phyloP scores from a whole-genome alignment of 2,329 filamentous ascomycete genomes.

The Penicillium polonicum region DNA sequence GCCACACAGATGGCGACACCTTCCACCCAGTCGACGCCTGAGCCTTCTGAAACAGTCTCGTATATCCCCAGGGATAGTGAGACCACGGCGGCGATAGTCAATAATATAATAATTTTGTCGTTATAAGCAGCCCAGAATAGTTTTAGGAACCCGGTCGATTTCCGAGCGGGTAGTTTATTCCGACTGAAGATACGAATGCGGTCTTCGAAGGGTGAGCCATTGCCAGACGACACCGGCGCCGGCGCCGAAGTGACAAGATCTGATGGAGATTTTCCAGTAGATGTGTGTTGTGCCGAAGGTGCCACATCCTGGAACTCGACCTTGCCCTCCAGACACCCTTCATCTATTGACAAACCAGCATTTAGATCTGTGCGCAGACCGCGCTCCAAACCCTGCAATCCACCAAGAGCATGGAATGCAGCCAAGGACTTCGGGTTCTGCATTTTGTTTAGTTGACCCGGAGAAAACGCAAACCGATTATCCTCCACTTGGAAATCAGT shows the following conservation, averaged over 20 bases:
- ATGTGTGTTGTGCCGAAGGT: slow-evolving; percentile 18
- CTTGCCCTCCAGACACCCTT: slow-evolving; percentile 62
- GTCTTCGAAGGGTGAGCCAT: slow-evolving; percentile 49
- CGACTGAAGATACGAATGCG: slow-evolving; percentile 60
- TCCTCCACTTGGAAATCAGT: slow-evolving; percentile 71
- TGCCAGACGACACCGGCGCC: slow-evolving; percentile 9
- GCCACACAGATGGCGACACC: slow-evolving; percentile 66
- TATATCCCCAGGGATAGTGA: slow-evolving; percentile 70
- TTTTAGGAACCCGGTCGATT: slow-evolving; percentile 59
- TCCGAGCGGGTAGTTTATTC: slow-evolving; percentile 64
- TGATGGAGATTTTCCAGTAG: slow-evolving; percentile 14
- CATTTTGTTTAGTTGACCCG: slow-evolving; percentile 78
- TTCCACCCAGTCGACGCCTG: slow-evolving; percentile 63
- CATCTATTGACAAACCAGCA: slow-evolving; percentile 74
- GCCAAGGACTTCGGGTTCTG: slow-evolving; percentile 84
- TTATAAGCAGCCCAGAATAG: slow-evolving; percentile 70
- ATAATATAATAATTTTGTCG: slow-evolving; percentile 69
- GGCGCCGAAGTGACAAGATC: background rate
- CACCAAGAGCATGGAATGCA: slow-evolving; percentile 78
- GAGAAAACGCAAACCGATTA: slow-evolving; percentile 80
- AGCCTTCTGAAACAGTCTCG: slow-evolving; percentile 56
- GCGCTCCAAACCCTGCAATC: slow-evolving; percentile 72
- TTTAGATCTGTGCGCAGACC: slow-evolving; percentile 71
- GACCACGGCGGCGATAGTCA: slow-evolving; percentile 66
- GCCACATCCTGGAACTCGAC: slow-evolving; percentile 73